Evolutionary conservation across 139 green algal genomes (phyloP), one percentile per base, ranked within the genome.

Genomic region (Chlamydomonas asymmetrica): DNA sequence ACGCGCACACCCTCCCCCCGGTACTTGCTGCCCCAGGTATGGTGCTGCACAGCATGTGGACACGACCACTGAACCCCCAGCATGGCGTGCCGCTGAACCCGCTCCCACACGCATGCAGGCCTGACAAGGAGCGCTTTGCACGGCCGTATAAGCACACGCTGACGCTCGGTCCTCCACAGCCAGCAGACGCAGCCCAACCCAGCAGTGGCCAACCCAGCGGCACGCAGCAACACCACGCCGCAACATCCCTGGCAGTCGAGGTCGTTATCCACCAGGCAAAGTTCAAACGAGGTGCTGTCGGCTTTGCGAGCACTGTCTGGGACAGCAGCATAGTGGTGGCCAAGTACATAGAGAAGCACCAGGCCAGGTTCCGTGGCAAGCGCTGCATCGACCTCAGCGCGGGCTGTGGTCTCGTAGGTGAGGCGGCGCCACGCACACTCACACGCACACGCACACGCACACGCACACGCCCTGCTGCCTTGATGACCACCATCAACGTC

Each of bases 221-320:
- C 62, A 52, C 8, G 41, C 25, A 52, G 45, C 45, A 52, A 52
- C 45, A 52, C 45, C 45, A 52, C 45, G 18, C 29, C 27, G 45
- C n/a, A 61, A 20, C 27, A 50, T 23, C 63, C 23, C 13, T 22
- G 13, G 52, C 89, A 94, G 80, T 63, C 76, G 2, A 67, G 63
- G 25, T 49, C 20, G 4, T 56, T 35, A 13, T 35, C 60, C 60
- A 7, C 5, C 20, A 74, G 67, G 49, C 67, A 3, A 37, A 52
- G 50, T 74, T 74, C 67, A 48, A 18, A 31, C 4, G 20, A 3
- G 68, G 74, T 31, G 60, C 70, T 27, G 64, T 89, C 32, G 88
- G 88, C 1, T 94, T 94, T 77, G 89, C 89, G 2, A 87, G 78
- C 50, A 94, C 88, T 78, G 87, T 94, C 7, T 94, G 89, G 89